Percentiles rank a stretch among this genome's conserved stretches.
Evolutionary conservation across 23 red algal species (phyloP).

Genomic region (Gracilaria vermiculophylla): DNA sequence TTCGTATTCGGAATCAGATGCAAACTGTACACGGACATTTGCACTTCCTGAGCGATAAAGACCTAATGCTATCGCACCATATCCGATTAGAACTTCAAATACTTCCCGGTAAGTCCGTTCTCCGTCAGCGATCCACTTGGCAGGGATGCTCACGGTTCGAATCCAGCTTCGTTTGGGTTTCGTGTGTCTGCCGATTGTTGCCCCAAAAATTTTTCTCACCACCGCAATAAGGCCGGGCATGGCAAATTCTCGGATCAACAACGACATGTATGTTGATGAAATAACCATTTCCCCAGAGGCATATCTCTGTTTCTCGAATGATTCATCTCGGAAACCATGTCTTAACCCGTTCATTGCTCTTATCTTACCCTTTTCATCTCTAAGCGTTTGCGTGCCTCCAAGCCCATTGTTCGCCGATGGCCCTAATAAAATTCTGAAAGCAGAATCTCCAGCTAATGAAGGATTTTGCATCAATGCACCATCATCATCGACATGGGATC

Average conservation of each 20-base stretch:
- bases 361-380: slow-evolving; percentile 8
- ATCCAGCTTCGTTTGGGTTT: slow-evolving; percentile 71
- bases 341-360: slow-evolving; percentile 25
- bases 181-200: slow-evolving; percentile 49
- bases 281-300: slow-evolving; percentile 81
- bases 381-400: neutral
- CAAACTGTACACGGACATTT: slow-evolving; percentile 56
- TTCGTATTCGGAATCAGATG: neutral
- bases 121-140: slow-evolving; percentile 49
- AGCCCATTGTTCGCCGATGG: slow-evolving; percentile 31
- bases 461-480: slow-evolving; percentile 18
- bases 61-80: slow-evolving; percentile 57
- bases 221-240: slow-evolving; percentile 73
- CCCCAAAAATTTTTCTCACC: slow-evolving; percentile 78
- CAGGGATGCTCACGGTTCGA: slow-evolving; percentile 55
- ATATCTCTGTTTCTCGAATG: slow-evolving; percentile 75
- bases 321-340: slow-evolving; percentile 53
- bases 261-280: slow-evolving; percentile 65
- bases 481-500: slow-evolving; percentile 4
- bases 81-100: slow-evolving; percentile 62
- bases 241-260: slow-evolving; percentile 68
- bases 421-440: slow-evolving; percentile 27
- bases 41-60: slow-evolving; percentile 70
- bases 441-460: slow-evolving; percentile 25
- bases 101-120: slow-evolving; percentile 70